Evolutionary conservation across 495 filamentous ascomycete genomes (phyloP).

Genomic region (Eremomyces bilateralis): DNA sequence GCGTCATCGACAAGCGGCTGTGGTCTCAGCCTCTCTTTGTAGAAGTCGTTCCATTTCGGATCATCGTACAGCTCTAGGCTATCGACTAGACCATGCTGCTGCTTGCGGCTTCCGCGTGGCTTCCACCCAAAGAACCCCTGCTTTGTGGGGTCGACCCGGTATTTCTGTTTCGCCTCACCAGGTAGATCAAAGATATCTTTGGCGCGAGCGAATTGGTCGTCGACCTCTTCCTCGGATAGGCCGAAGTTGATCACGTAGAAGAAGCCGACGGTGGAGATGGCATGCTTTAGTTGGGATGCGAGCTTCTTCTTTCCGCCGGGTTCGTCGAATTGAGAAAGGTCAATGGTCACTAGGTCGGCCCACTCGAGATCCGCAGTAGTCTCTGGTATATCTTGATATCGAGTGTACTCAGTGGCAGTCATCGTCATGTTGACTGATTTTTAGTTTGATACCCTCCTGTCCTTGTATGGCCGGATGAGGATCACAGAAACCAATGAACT

Average conservation of each 20-base stretch:
- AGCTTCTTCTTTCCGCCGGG: constrained; percentile 30
- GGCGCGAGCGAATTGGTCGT: not conserved
- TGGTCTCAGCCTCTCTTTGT: not conserved
- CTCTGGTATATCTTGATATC: not conserved
- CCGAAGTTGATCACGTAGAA: constrained; percentile 3
- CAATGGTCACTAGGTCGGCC: constrained; percentile 34
- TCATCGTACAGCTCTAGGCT: not conserved
- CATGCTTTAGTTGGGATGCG: constrained; percentile 31
- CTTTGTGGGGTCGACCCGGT: not conserved
- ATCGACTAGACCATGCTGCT: not conserved
- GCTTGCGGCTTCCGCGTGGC: not conserved
- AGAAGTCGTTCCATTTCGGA: not conserved
- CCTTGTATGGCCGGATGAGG: no score
- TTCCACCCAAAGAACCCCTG: not conserved
- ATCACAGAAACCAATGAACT: no score
- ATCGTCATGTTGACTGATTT: no score
- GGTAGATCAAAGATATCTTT: not conserved
- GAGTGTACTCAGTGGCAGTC: not conserved
- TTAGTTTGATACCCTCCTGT: no score
- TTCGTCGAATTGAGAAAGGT: constrained; percentile 27
- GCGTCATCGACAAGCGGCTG: not conserved
- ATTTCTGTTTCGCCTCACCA: not conserved
- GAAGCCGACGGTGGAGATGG: constrained; percentile 30
- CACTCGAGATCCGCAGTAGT: constrained; percentile 13
- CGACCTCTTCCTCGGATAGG: not conserved